Percentiles rank a stretch among this genome's conserved stretches.
Conservation (phyloP, 495 filamentous ascomycete genomes). For the Polyplosphaeria fusca region DNA sequence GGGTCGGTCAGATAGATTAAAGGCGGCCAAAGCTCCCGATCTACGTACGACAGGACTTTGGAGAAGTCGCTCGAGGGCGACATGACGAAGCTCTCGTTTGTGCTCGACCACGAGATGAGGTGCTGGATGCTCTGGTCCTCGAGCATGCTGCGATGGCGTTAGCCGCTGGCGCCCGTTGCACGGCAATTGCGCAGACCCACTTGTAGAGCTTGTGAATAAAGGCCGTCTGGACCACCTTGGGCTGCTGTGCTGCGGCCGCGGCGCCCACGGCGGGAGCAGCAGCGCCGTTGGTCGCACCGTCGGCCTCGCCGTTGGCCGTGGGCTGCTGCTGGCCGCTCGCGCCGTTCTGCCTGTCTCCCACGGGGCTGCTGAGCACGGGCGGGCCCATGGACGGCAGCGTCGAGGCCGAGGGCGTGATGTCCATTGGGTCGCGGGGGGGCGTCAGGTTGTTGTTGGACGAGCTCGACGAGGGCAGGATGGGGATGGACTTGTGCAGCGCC, state of each 20-base stretch:
- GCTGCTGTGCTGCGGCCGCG: conserved; percentile 78
- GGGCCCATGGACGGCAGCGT: conserved; percentile 38
- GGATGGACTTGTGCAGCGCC: conserved; percentile 37
- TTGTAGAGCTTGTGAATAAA: conserved; percentile 99
- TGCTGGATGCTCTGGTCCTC: conserved; percentile 91
- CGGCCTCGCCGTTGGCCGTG: conserved; percentile 15
- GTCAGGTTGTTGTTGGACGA: conserved; percentile 22
- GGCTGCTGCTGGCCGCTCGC: background rate
- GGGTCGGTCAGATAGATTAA: conserved; percentile 39
- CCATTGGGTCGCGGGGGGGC: conserved; percentile 38
- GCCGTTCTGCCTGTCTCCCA: conserved; percentile 35
- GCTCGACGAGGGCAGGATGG: conserved; percentile 41
- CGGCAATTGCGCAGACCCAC: conserved; percentile 54
- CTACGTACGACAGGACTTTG: conserved; percentile 87
- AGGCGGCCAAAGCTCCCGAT: conserved; percentile 29
- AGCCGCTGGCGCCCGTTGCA: conserved; percentile 34
- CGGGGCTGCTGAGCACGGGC: conserved; percentile 37
- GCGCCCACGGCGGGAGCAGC: conserved; percentile 58
- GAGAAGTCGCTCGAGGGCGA: conserved; percentile 96
- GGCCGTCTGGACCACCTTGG: conserved; percentile 98
- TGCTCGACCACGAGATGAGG: conserved; percentile 90
- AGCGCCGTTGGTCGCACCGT: conserved; percentile 51
- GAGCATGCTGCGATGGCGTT: conserved; percentile 70
- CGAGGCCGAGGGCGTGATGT: conserved; percentile 32
- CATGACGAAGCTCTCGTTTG: conserved; percentile 97